A percentile compares a stretch with the other conserved stretches of the same genome.
These are phyloP conservation scores for Aspergillus chevalieri DNA, from an alignment of 2,329 filamentous ascomycete genomes.

Conservation along the genomic window DNA sequence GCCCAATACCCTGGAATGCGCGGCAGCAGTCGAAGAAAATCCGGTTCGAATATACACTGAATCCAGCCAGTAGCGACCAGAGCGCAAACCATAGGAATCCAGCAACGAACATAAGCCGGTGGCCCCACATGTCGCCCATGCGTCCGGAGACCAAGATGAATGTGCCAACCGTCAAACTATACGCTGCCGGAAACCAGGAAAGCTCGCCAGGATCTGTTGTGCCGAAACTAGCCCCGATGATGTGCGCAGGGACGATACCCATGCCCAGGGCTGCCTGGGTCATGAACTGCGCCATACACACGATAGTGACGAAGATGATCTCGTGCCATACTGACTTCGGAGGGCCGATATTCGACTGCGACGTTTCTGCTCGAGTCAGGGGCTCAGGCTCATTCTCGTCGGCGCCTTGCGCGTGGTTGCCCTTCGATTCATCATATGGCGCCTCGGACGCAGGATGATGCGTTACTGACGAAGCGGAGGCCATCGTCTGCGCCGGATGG, in stretches of 20 bases:
- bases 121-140: constrained; percentile 33
- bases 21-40: constrained; percentile 47
- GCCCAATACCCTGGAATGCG: constrained; percentile 52
- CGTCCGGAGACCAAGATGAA: constrained; percentile 31
- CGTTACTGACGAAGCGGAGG: neutral
- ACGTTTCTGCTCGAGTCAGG: constrained; percentile 9
- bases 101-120: constrained; percentile 30
- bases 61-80: constrained; percentile 33
- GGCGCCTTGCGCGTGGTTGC: neutral
- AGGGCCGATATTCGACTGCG: constrained; percentile 9
- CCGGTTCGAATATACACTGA: constrained; percentile 32
- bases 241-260: constrained; percentile 43
- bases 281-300: constrained; percentile 33
- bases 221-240: constrained; percentile 44
- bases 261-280: constrained; percentile 44
- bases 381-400: constrained; percentile 7
- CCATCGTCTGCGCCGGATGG: neutral
- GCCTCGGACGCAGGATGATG: neutral
- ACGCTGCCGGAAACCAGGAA: constrained; percentile 54
- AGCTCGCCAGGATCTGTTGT: constrained; percentile 39
- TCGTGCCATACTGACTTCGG: constrained; percentile 17
- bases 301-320: constrained; percentile 22
- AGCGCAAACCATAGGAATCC: constrained; percentile 32
- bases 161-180: constrained; percentile 40
- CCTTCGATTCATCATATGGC: neutral